These are phyloP conservation scores for Fusarium sp. DNA, from an alignment of 2,329 filamentous ascomycete species.

Conservation along the genomic window DNA sequence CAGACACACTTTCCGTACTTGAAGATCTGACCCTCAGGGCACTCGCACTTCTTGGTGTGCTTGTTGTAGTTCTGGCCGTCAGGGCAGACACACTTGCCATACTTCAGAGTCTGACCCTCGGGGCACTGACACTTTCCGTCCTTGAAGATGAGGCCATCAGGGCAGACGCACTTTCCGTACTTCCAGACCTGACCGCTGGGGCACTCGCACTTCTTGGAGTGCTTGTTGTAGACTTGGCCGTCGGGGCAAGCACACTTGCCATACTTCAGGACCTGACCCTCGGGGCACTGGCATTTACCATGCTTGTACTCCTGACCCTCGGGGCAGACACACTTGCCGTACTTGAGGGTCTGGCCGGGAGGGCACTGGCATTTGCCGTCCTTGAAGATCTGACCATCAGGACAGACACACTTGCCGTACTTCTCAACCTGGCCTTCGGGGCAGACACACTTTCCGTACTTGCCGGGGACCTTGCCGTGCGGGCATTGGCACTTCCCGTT, in stretches of 20 bases:
- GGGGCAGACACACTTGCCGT: constrained; percentile 1
- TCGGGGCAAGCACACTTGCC: constrained; percentile 1
- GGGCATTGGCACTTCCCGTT: constrained; percentile 4
- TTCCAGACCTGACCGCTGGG: background rate
- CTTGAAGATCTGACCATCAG: background rate
- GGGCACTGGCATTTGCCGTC: constrained; percentile 4
- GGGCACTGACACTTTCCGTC: constrained; percentile 4
- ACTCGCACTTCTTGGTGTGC: background rate
- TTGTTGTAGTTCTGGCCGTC: background rate
- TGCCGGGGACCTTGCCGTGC: background rate
- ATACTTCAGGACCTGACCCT: background rate
- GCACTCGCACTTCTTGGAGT: background rate
- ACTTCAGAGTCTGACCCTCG: background rate
- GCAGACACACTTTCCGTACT: background rate
- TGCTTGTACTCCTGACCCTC: background rate
- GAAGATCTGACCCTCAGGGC: background rate
- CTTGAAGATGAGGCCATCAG: background rate
- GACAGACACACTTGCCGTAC: constrained; percentile 3
- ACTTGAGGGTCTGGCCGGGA: background rate
- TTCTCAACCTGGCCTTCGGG: background rate
- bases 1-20: background rate
- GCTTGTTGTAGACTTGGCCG: background rate
- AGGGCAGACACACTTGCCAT: constrained; percentile 8
- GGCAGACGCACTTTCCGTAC: constrained; percentile 5
- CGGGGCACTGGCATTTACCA: constrained; percentile 2